A percentile compares a stretch with the other conserved stretches of the same genome.
These are phyloP conservation scores for Lipomyces kockii DNA, from an alignment of 805 yeast genomes.

Conservation along the genomic window DNA sequence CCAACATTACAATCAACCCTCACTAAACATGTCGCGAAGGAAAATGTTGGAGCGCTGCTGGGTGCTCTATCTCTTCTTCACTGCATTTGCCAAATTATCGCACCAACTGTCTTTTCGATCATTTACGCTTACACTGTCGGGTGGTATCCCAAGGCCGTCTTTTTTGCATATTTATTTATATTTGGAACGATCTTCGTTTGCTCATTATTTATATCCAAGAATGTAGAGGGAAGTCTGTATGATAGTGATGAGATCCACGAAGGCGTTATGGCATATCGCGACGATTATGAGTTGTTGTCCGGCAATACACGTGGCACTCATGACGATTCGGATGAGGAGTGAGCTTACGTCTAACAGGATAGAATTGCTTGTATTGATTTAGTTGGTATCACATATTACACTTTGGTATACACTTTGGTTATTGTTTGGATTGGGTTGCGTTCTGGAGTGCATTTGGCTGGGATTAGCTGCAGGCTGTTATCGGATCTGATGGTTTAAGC, in stretches of 20 bases:
- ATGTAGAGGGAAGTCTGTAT: conserved; percentile 16
- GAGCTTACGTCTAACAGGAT: not conserved
- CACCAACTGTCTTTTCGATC: conserved; percentile 30
- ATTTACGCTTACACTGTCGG: conserved; percentile 33
- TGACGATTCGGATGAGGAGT: conserved; percentile 3
- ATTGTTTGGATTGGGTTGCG: not conserved
- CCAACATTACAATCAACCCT: conserved; percentile 35
- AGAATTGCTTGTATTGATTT: not conserved
- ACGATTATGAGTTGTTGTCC: not conserved
- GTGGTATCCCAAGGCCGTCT: conserved; percentile 22
- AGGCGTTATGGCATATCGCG: not conserved
- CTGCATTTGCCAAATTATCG: conserved; percentile 27
- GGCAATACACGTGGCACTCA: not conserved
- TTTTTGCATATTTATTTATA: conserved; percentile 6
- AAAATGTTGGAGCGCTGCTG: conserved; percentile 29
- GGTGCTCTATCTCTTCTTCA: conserved; percentile 36
- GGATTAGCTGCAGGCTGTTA: not conserved
- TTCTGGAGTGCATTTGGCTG: not conserved
- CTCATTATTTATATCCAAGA: conserved; percentile 8
- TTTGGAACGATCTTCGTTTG: conserved; percentile 3
- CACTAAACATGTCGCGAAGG: conserved; percentile 35
- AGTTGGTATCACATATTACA: not conserved
- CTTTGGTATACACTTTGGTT: not conserved
- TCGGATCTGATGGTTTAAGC: not conserved
- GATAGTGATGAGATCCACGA: conserved; percentile 7